Percentiles rank a stretch among this genome's conserved stretches.
Conservation (phyloP, 2,329 filamentous ascomycete species). For the Sodiomyces alkalinus region DNA sequence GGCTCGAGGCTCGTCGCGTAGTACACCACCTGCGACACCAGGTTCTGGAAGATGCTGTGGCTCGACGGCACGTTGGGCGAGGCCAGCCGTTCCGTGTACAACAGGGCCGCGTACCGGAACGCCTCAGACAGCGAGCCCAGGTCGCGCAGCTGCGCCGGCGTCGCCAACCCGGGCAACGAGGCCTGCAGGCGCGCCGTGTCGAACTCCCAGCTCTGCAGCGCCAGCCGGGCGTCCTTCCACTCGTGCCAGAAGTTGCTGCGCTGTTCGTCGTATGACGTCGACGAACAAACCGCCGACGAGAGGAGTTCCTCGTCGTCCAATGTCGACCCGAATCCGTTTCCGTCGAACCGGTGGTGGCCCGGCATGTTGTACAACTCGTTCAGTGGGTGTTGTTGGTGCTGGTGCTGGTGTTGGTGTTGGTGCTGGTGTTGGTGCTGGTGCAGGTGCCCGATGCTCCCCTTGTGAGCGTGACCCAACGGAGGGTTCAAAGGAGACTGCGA, state of each 20-base stretch:
- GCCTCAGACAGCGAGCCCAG: conserved; percentile 74
- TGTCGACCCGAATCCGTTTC: conserved; percentile 46
- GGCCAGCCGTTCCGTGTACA: conserved; percentile 81
- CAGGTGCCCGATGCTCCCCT: conserved; percentile 14
- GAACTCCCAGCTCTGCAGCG: conserved; percentile 72
- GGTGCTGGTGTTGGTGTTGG: too few relatives aligned
- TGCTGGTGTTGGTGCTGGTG: conserved; percentile 15
- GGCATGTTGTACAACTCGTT: conserved; percentile 22
- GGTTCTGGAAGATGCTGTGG: conserved; percentile 65
- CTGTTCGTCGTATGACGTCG: conserved; percentile 39
- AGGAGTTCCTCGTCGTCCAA: conserved; percentile 39
- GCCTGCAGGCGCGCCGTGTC: conserved; percentile 36
- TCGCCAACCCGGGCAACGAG: conserved; percentile 33
- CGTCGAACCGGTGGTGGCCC: conserved; percentile 46
- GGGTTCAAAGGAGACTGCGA: conserved; percentile 25
- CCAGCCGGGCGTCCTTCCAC: conserved; percentile 66
- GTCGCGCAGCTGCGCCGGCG: conserved; percentile 52
- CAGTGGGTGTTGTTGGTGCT: too few relatives aligned
- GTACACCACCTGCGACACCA: conserved; percentile 69
- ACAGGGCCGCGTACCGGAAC: conserved; percentile 75
- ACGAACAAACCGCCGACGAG: conserved; percentile 23
- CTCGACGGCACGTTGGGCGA: conserved; percentile 58
- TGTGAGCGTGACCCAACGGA: conserved; percentile 26
- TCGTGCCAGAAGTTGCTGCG: conserved; percentile 65
- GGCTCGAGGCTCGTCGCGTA: conserved; percentile 69